phyloP scores from a whole-genome alignment of 2,329 filamentous ascomycete species.

The Fusarium sp. region DNA sequence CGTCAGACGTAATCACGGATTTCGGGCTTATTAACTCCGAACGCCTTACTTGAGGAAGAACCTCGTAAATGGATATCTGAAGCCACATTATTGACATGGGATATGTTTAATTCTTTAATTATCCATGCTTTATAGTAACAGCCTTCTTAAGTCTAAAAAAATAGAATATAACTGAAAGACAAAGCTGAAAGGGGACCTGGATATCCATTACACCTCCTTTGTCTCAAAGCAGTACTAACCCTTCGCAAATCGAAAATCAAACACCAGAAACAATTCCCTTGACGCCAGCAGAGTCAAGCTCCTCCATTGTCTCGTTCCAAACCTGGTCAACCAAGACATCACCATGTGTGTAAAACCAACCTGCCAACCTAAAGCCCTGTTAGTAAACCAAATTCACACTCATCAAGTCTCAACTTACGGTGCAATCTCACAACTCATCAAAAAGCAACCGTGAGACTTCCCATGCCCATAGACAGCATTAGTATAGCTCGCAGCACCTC shows the following conservation, averaged over 20 bases:
- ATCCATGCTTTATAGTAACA: background rate
- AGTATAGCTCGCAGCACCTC: constrained; percentile 58
- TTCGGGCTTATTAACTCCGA: constrained; percentile 1
- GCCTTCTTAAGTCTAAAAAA: accelerated
- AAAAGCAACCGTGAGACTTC: constrained; percentile 59
- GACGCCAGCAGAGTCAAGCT: constrained; percentile 7
- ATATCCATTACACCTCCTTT: background rate
- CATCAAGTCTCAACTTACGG: constrained; percentile 16
- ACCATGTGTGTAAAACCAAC: constrained; percentile 28
- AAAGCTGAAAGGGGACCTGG: background rate
- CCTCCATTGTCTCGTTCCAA: constrained; percentile 30
- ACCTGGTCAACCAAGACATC: constrained; percentile 17
- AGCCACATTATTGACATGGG: background rate
- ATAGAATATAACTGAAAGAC: accelerated
- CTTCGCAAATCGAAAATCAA: background rate
- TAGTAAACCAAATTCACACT: accelerated
- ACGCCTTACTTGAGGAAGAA: background rate
- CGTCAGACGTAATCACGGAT: background rate
- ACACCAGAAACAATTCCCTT: constrained; percentile 4
- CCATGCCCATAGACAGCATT: constrained; percentile 58
- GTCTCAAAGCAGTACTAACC: too few species aligned
- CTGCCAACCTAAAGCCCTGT: constrained; percentile 7
- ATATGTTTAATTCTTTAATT: background rate
- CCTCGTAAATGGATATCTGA: accelerated
- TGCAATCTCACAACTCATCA: constrained; percentile 55